Evolutionary conservation across 1,284 basidiomycete genomes (phyloP), one percentile per base, ranked within the genome.

Genomic region (Wolfiporia cocos): DNA sequence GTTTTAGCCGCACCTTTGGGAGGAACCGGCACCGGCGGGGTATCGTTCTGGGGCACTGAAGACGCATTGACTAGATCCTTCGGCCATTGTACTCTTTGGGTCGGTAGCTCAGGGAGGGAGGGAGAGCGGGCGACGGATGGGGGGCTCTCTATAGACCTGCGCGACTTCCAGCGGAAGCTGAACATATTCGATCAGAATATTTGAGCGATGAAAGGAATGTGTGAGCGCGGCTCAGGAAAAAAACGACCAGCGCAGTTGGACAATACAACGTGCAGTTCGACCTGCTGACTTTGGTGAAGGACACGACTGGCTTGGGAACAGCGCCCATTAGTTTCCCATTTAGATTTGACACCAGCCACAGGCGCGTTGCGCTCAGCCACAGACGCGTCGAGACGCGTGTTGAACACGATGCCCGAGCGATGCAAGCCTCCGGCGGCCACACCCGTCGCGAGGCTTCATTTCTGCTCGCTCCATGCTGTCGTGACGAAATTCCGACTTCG

Each of bases 71-170:
- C 79, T 30, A 90, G 73, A 59, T 79, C 72, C 63, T 81, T 80
- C 20, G 86, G 86, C 86, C 86, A 90, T 44, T 82, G 78, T 36
- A 88, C 82, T 26, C 78, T 81, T 53, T 79, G 78, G 32, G 79
- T 71, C 34, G 69, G 71, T 53, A 90, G 73, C 55, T 85, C 76
- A 40, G 86, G 86, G 31, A 90, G 72, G 29, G 86, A 88, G 10
- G 86, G 83, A 23, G 83, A 85, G 17, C 76, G 68, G 52, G 73
- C 70, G 49, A 81, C 70, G 45, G 62, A 58, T 29, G 71, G 64
- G 29, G 65, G 49, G 49, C 68, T 69, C 57, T 70, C 65, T 63
- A 74, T 14, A 7, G 7, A 63, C 51, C 63, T 67, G 43, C 52
- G 52, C 46, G 58, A 55, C 61, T 78, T 84, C 51, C 84, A 76